phyloP scores from a whole-genome alignment of 345 rosid species.

The Eucalyptus curtisii region DNA sequence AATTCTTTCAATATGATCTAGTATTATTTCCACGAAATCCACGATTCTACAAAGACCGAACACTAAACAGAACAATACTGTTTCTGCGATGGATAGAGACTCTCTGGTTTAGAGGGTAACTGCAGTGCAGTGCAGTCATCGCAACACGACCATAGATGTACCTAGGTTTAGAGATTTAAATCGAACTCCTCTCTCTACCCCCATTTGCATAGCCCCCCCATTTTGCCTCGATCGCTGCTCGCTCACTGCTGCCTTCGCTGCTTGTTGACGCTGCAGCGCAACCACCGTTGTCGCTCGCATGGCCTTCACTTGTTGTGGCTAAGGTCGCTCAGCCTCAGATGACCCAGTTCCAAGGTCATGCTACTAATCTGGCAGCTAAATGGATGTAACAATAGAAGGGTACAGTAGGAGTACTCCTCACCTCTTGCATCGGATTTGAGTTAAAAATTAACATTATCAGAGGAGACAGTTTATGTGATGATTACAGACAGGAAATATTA shows the following conservation, averaged over 20 bases:
- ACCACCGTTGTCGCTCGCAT: background rate
- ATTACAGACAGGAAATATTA: no score
- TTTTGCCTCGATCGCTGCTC: background rate
- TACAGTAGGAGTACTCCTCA: background rate
- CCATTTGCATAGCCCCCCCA: background rate
- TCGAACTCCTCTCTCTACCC: background rate
- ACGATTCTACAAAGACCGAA: background rate
- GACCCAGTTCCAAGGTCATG: background rate
- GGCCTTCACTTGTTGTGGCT: background rate
- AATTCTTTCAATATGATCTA: background rate
- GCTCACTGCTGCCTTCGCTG: background rate
- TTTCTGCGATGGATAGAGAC: background rate
- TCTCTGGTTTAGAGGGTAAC: background rate
- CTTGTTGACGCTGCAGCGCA: background rate
- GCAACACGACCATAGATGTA: background rate
- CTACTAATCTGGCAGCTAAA: background rate
- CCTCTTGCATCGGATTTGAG: background rate
- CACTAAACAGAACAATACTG: background rate
- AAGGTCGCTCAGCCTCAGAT: background rate
- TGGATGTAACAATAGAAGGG: background rate
- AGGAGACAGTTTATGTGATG: background rate
- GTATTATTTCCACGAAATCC: background rate
- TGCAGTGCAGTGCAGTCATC: background rate
- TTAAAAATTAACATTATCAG: background rate
- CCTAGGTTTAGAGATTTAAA: background rate